Conservation (phyloP, 805 yeast species). For the Yarrowia bubula region DNA sequence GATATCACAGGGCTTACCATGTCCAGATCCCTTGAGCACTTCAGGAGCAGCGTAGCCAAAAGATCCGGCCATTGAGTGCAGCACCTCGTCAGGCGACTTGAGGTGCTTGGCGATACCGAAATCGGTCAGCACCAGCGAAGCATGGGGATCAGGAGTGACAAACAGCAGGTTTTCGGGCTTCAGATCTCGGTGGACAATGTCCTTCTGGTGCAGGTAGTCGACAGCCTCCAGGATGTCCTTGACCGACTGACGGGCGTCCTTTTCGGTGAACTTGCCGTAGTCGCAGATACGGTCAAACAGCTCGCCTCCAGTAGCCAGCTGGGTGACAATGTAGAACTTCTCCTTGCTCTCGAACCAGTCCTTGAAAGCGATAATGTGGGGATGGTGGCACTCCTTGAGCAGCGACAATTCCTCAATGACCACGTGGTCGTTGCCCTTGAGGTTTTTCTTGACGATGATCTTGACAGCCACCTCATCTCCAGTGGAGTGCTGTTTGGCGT, state of each 20-base stretch:
- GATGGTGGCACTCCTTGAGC: slow-evolving; percentile 67
- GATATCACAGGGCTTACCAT: slow-evolving; percentile 92
- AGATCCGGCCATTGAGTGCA: slow-evolving; percentile 80
- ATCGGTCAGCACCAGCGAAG: slow-evolving; percentile 85
- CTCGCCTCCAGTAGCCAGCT: slow-evolving; percentile 95
- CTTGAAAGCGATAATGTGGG: slow-evolving; percentile 81
- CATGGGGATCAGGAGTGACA: slow-evolving; percentile 55
- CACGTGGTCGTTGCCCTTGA: slow-evolving; percentile 73
- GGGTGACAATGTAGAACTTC: slow-evolving; percentile 90
- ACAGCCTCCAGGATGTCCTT: slow-evolving; percentile 76
- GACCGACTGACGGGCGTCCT: slow-evolving; percentile 75
- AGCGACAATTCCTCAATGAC: slow-evolving; percentile 75
- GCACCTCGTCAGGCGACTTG: slow-evolving; percentile 54
- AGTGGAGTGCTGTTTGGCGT: slow-evolving; percentile 55
- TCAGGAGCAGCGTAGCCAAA: slow-evolving; percentile 98
- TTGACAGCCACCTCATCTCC: slow-evolving; percentile 83
- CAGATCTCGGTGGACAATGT: slow-evolving; percentile 90
- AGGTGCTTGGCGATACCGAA: slow-evolving; percentile 91
- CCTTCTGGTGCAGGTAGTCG: slow-evolving; percentile 65
- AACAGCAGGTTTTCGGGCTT: slow-evolving; percentile 92
- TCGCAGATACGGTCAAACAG: slow-evolving; percentile 81
- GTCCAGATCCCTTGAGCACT: slow-evolving; percentile 75
- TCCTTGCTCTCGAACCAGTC: slow-evolving; percentile 95
- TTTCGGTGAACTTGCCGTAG: slow-evolving; percentile 82
- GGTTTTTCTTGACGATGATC: slow-evolving; percentile 79